phyloP scores from a whole-genome alignment of 2,329 filamentous ascomycete species.

The Penicillium thymicola region DNA sequence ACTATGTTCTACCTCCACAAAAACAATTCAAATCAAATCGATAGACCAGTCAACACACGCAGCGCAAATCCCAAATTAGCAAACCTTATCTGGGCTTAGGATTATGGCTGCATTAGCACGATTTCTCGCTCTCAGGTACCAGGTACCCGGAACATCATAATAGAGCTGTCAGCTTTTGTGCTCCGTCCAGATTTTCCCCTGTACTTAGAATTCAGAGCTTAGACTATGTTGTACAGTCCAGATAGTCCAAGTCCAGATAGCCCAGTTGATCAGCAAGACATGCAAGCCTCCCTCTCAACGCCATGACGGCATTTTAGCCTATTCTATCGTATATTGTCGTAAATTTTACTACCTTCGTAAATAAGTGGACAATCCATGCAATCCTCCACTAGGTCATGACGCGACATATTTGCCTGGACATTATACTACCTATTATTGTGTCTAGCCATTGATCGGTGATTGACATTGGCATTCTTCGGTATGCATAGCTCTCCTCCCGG shows the following conservation, averaged over 20 bases:
- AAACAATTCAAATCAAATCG: not conserved
- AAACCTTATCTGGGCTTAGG: constrained; percentile 11
- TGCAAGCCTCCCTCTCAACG: constrained; percentile 10
- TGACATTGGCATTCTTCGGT: constrained; percentile 5
- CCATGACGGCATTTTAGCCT: not conserved
- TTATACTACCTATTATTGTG: not conserved
- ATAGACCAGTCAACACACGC: not conserved
- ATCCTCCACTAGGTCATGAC: constrained; percentile 4
- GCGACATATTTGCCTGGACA: constrained; percentile 8
- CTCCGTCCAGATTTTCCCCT: constrained; percentile 14
- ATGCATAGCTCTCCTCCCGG: not conserved
- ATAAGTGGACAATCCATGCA: constrained; percentile 1
- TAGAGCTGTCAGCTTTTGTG: constrained; percentile 14
- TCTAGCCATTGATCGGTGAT: not conserved
- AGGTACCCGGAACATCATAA: constrained; percentile 8
- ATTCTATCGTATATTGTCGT: not conserved
- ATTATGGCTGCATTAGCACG: constrained; percentile 14
- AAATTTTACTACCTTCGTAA: not conserved
- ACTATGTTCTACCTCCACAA: not conserved
- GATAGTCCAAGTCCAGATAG: not conserved
- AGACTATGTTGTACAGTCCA: not conserved
- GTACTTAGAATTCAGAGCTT: not conserved
- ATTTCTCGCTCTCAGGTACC: not conserved
- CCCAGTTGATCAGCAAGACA: constrained; percentile 3
- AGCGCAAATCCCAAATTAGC: not conserved